Percentiles rank a stretch among this genome's conserved stretches.
Conservation (phyloP, 2,329 filamentous ascomycete genomes). For the Verticillium klebahnii region DNA sequence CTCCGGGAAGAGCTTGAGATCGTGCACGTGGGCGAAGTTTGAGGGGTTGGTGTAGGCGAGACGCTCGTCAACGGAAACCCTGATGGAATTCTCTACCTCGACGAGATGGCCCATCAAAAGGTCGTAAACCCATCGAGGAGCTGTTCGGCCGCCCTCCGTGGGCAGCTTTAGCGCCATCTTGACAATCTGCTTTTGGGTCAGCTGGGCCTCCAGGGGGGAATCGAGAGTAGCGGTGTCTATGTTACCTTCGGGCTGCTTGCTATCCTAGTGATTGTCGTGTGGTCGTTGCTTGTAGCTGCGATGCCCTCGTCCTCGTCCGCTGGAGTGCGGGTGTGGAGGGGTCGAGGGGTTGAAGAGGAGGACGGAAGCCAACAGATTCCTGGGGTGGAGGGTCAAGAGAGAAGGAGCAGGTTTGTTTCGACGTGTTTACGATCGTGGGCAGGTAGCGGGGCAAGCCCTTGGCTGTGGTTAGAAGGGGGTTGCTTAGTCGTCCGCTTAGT, state of each 20-base stretch:
- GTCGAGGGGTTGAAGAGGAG: neutral
- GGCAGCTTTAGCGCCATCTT: neutral
- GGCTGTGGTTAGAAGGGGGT: neutral
- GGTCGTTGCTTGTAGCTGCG: neutral
- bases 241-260: neutral
- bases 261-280: neutral
- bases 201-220: neutral
- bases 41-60: neutral
- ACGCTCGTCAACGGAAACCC: neutral
- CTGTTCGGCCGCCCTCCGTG: slow-evolving; percentile 8
- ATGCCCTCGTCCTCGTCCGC: neutral
- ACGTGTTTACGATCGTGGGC: neutral
- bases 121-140: slow-evolving; percentile 36
- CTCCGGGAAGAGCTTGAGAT: slow-evolving; percentile 33
- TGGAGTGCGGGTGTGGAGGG: neutral
- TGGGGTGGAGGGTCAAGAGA: neutral
- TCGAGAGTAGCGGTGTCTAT: neutral
- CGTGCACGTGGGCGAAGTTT: slow-evolving; percentile 26
- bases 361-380: neutral
- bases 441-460: neutral
- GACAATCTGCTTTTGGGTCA: neutral
- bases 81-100: slow-evolving; percentile 12
- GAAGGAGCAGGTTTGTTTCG: neutral
- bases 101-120: slow-evolving; percentile 25
- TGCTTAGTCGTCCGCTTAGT: neutral